phyloP scores from a whole-genome alignment of 2,329 filamentous ascomycete genomes.

The Aspergillus bombycis region DNA sequence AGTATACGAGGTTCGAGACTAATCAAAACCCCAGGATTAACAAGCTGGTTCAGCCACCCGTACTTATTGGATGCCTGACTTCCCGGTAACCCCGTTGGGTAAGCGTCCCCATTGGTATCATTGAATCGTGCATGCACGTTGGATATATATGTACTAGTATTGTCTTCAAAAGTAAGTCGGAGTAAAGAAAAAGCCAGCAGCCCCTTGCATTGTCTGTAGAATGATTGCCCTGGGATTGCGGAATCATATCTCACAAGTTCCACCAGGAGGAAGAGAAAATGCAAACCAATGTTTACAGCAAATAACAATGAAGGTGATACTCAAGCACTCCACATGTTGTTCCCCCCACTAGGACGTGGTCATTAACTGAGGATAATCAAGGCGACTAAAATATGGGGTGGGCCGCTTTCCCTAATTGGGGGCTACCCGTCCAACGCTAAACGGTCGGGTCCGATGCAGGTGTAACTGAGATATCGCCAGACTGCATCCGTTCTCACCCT shows the following conservation, averaged over 20 bases:
- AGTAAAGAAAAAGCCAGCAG: not conserved
- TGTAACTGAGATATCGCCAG: not conserved
- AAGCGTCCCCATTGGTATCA: not conserved
- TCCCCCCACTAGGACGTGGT: not conserved
- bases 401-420: not conserved
- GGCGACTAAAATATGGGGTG: not conserved
- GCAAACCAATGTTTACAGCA: not conserved
- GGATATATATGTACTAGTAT: not conserved
- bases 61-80: not conserved
- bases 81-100: not conserved
- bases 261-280: not conserved
- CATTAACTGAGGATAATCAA: not conserved
- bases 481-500: not conserved
- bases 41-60: not conserved
- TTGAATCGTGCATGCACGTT: not conserved
- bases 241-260: not conserved
- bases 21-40: not conserved
- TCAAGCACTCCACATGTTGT: not conserved
- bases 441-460: not conserved
- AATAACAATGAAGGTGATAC: not conserved
- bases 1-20: not conserved
- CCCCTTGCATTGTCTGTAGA: not conserved
- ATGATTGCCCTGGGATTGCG: not conserved
- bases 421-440: conserved; percentile 1
- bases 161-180: not conserved